phyloP scores from a whole-genome alignment of 192 early-diverging fungal species.

The Coemansia sp. region DNA sequence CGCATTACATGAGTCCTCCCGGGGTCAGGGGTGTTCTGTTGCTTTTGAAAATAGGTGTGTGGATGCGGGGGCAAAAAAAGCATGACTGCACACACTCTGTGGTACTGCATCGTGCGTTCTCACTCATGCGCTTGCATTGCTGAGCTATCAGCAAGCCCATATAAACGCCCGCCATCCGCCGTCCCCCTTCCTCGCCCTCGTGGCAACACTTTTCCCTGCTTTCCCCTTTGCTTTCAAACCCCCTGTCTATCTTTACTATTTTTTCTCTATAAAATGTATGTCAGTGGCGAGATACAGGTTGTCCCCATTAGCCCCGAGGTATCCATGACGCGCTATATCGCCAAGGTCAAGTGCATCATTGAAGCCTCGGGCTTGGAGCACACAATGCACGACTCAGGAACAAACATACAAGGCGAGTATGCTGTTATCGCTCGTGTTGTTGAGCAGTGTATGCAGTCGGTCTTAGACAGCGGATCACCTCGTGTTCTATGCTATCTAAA shows the following conservation, averaged over 20 bases:
- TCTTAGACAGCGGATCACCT: conserved; percentile 43
- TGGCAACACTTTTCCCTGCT: neutral
- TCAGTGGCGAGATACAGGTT: conserved; percentile 49
- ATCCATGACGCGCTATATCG: conserved; percentile 45
- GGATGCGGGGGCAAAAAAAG: neutral
- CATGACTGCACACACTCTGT: neutral
- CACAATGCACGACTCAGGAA: conserved; percentile 52
- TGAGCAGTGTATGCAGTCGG: conserved; percentile 45
- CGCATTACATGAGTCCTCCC: neutral
- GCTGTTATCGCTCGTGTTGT: conserved; percentile 29
- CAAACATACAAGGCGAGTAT: conserved; percentile 50
- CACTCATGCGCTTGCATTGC: neutral
- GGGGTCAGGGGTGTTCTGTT: neutral
- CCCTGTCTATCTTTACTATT: neutral
- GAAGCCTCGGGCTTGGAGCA: conserved; percentile 42
- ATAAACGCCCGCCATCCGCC: neutral
- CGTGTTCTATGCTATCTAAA: conserved; percentile 49
- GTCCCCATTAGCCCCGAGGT: conserved; percentile 35
- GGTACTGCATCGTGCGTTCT: neutral
- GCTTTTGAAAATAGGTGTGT: neutral
- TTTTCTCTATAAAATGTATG: conserved; percentile 20
- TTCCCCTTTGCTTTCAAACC: neutral
- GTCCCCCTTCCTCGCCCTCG: neutral
- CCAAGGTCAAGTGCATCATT: conserved; percentile 38
- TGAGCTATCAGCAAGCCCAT: neutral